Evolutionary conservation across 2,329 filamentous ascomycete species (phyloP), one percentile per base, ranked within the genome.

Genomic region (Talaromyces islandicus): DNA sequence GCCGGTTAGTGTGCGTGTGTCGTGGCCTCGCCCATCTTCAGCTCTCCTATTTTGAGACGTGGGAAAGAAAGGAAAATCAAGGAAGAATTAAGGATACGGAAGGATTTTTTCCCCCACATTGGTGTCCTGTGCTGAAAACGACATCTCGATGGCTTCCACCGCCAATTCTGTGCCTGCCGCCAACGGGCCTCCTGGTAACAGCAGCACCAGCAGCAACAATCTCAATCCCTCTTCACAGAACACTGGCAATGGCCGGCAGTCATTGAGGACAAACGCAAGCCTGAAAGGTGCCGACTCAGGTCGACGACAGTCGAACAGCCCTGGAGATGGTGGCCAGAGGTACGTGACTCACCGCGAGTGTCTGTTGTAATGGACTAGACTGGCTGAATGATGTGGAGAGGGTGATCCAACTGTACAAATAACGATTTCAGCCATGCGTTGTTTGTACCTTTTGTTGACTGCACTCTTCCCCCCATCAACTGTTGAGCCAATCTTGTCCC

Each of bases 291-390:
- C 80, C 62, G 81, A 84, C 70, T 75, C 74, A 63, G 75, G 76
- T 70, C 81, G 83, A 71, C 83, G 83, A 73, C 82, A 83, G 69
- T 75, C 80, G 65, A 79, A 75, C 60, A 84, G 81, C 70, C 82
- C 83, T 63, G 75, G 80, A 52, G 82, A 85, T 69, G 78, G 74
- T 64, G 76, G 73, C 66, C 79, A 81, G 70, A 82, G 80, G 83
- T 85, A 79, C 74, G 81, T 74, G 64, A 56, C 62, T 35, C 54
- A 46, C 30, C 14, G 19, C n/a, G n/a, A 14, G 11, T 51, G 19
- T 52, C 14, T 14, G 12, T 14, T 2, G 48, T 19, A 12, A 46
- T 9, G 10, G n/a, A 12, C 21, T 46, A n/a, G 21, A 17, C 48
- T 17, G 25, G 19, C 27, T 17, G 48, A 52, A 52, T n/a, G 14